Percentiles rank a stretch among this genome's conserved stretches.
These are phyloP conservation scores for Colletotrichum filicis DNA, from an alignment of 2,329 filamentous ascomycete species.

Conservation along the genomic window DNA sequence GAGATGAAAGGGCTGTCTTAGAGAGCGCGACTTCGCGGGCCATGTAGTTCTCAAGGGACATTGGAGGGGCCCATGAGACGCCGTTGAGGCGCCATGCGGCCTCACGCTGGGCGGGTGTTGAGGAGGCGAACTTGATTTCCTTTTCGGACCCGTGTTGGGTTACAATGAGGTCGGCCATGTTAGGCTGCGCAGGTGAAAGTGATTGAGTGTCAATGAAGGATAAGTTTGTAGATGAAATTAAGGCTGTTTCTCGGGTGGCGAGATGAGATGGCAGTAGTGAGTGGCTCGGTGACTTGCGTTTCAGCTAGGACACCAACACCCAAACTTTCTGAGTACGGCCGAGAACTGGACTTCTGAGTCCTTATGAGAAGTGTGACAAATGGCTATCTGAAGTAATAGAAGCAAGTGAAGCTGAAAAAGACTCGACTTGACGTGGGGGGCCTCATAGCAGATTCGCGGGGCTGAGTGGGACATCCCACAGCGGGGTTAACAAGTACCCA, in stretches of 20 bases:
- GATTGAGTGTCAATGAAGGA: neutral
- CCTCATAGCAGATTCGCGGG: conserved; percentile 13
- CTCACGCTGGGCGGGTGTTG: conserved; percentile 42
- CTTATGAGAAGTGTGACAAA: neutral
- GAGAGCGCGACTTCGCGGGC: conserved; percentile 42
- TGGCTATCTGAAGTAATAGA: neutral
- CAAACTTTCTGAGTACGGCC: neutral
- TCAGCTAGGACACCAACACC: conserved; percentile 1
- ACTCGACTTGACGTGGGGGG: conserved; percentile 1
- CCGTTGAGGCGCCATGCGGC: conserved; percentile 45
- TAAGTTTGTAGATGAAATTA: neutral
- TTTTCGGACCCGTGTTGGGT: conserved; percentile 1
- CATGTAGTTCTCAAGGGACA: conserved; percentile 43
- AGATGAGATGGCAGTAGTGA: neutral
- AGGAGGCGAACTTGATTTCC: conserved; percentile 42
- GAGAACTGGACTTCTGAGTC: neutral
- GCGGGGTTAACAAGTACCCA: conserved; percentile 8
- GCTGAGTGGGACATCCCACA: conserved; percentile 2
- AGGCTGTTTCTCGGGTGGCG: neutral
- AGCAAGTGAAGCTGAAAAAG: neutral
- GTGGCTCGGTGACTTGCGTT: neutral
- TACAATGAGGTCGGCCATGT: conserved; percentile 21
- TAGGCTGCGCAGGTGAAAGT: neutral
- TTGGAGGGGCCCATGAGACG: conserved; percentile 42
- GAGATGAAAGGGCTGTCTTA: conserved; percentile 40